These are phyloP conservation scores for Friedmanniomyces simplex DNA, from an alignment of 495 filamentous ascomycete genomes.

Conservation along the genomic window DNA sequence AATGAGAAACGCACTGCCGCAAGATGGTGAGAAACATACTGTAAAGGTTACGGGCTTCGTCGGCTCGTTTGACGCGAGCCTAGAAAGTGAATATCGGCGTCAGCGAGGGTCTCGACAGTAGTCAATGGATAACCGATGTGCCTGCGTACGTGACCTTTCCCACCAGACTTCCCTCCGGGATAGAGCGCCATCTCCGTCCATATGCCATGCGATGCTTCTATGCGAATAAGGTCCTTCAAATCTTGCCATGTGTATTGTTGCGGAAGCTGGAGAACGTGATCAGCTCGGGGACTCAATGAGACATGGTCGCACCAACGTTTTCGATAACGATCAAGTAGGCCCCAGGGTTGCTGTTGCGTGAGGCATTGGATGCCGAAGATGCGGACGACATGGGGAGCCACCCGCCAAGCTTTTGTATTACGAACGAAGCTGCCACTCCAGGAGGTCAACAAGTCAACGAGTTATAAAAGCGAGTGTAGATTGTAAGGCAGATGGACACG, in stretches of 20 bases:
- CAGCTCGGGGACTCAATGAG: neutral
- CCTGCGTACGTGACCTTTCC: neutral
- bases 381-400: neutral
- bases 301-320: neutral
- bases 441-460: neutral
- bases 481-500: neutral
- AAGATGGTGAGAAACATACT: neutral
- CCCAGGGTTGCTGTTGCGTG: neutral
- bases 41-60: slow-evolving; percentile 14
- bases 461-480: neutral
- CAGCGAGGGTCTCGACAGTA: no score
- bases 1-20: neutral
- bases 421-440: neutral
- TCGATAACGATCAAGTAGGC: slow-evolving; percentile 22
- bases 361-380: neutral
- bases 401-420: neutral
- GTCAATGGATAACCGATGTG: no score
- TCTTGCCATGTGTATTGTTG: slow-evolving; percentile 17
- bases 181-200: slow-evolving; percentile 9
- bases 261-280: slow-evolving; percentile 3
- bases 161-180: neutral
- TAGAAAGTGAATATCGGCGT: no score
- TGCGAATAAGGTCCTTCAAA: slow-evolving; percentile 17
- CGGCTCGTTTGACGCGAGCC: neutral
- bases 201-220: slow-evolving; percentile 7